A percentile compares a stretch with the other conserved stretches of the same genome.
These are phyloP conservation scores for Yamadazyma conglobata DNA, from an alignment of 1,139 yeast species.

Conservation along the genomic window DNA sequence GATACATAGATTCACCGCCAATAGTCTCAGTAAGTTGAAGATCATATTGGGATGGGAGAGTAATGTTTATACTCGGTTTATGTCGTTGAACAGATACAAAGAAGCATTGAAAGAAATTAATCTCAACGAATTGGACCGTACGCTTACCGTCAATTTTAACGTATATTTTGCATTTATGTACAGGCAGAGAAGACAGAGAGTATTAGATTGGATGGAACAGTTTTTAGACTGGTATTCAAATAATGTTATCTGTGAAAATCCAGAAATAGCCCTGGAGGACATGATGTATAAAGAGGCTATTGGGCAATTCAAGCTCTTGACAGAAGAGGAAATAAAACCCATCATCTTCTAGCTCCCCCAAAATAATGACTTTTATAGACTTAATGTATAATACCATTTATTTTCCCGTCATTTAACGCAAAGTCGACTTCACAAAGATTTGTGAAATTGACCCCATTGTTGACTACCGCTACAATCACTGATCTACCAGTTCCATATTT, in stretches of 20 bases:
- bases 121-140: neutral
- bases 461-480: constrained; percentile 63
- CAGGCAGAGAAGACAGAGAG: constrained; percentile 8
- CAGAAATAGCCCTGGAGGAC: too few species aligned
- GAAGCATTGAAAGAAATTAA: constrained; percentile 4
- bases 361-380: too few species aligned
- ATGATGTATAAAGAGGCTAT: constrained; percentile 7
- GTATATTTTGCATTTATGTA: constrained; percentile 13
- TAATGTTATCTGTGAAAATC: constrained; percentile 2
- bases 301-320: constrained; percentile 2
- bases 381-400: constrained; percentile 12
- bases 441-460: constrained; percentile 70
- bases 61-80: constrained; percentile 10
- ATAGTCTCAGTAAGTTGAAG: constrained; percentile 11
- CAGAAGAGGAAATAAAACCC: constrained; percentile 2
- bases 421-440: constrained; percentile 60
- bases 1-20: constrained; percentile 5
- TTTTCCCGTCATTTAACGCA: constrained; percentile 24
- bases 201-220: constrained; percentile 11
- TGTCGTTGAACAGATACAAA: constrained; percentile 10
- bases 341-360: too few species aligned
- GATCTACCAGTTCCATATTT: constrained; percentile 46
- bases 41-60: constrained; percentile 13
- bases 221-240: constrained; percentile 9
- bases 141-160: constrained; percentile 13